Evolutionary conservation across 371 early-diverging fungal species (phyloP), one percentile per base, ranked within the genome.

Genomic region (Syncephalastrum racemosum): DNA sequence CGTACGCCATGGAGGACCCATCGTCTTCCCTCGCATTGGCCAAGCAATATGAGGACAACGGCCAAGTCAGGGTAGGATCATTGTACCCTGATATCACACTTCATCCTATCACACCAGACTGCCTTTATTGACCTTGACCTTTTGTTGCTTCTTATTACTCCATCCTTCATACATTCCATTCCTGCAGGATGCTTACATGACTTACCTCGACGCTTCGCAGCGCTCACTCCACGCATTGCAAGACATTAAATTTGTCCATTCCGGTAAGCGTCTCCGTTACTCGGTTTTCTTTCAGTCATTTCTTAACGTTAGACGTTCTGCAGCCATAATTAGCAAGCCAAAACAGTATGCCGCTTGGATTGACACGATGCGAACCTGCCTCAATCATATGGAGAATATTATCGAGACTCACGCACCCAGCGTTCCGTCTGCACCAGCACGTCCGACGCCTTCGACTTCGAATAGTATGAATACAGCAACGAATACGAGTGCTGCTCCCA

Each of bases 161-260:
- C 24, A 13, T 20, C 20, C 10, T 31, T 36, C 5, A 5, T 5
- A 25, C 36, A n/a, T 10, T 19, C 41, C 43, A 25, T 40, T 50
- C 36, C 13, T 14, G 10, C 59, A 78, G 78, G 78, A 78, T 43
- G 78, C 78, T 15, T 78, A 78, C 56, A 64, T 74, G 46, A 51
- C 70, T 42, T 74, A 68, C 54, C 60, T 71, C 24, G 31, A 51
- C 20, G 47, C 62, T 13, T 65, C 64, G 14, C 65, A 78, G 60
- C 56, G 53, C 18, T 67, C 78, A 14, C 52, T 78, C 24, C 42
- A 66, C 42, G 51, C 63, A 49, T 60, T 78, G 8, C 54, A 68
- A 22, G 75, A 70, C 24, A 64, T 68, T 36, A 76, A 74, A 53
- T 79, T 79, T 63, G 71, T 79, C 47, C 77, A 69, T 68, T 67